Conservation (phyloP, 768 basidiomycete species). For the Amanita jacksonii region DNA sequence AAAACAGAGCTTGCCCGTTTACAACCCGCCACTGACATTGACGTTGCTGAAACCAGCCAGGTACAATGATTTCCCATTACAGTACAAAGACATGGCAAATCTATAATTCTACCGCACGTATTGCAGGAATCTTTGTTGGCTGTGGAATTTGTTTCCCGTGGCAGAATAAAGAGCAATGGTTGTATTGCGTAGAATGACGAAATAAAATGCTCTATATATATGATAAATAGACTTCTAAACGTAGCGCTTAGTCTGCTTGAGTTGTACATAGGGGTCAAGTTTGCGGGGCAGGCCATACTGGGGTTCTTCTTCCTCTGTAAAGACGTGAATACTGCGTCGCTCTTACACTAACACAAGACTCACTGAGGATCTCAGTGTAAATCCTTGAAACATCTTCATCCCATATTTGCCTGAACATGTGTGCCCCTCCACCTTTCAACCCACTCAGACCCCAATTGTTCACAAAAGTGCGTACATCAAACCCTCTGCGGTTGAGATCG, state of each 20-base stretch:
- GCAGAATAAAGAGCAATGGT: too few relatives aligned
- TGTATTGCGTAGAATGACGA: too few relatives aligned
- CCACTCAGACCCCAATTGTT: slow-evolving; percentile 42
- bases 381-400: slow-evolving; percentile 50
- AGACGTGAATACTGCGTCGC: slow-evolving; percentile 7
- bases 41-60: too few relatives aligned
- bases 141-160: too few relatives aligned
- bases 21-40: too few relatives aligned
- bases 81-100: too few relatives aligned
- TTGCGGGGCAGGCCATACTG: slow-evolving; percentile 45
- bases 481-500: slow-evolving; percentile 41
- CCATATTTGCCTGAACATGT: slow-evolving; percentile 84
- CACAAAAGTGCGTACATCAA: slow-evolving; percentile 60
- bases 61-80: too few relatives aligned
- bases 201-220: too few relatives aligned
- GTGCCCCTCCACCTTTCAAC: slow-evolving; percentile 55
- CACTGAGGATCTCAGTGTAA: slow-evolving; percentile 58
- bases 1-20: too few relatives aligned
- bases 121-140: too few relatives aligned
- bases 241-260: slow-evolving; percentile 43
- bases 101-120: too few relatives aligned
- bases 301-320: slow-evolving; percentile 38
- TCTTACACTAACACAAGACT: slow-evolving; percentile 24
- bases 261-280: slow-evolving; percentile 43
- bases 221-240: slow-evolving; percentile 16